phyloP scores from a whole-genome alignment of 2,329 filamentous ascomycete genomes.

The Neofusicoccum sp. region DNA sequence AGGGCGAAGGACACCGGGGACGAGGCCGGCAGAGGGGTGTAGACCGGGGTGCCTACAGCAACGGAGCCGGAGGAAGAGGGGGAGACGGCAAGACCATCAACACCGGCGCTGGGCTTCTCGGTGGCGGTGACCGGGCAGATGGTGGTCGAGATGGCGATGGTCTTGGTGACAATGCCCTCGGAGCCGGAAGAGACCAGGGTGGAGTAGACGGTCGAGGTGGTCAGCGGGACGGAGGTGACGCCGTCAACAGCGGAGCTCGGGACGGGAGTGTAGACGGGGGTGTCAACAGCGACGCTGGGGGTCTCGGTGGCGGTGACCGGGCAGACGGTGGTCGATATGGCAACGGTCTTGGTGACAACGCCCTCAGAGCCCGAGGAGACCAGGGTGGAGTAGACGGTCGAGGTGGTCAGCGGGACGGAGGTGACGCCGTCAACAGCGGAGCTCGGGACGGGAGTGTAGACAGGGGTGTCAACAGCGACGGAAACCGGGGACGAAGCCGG shows the following conservation, averaged over 20 bases:
- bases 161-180: not conserved
- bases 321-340: conserved; percentile 4
- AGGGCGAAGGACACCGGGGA: not conserved
- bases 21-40: not conserved
- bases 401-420: not conserved
- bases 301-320: not conserved
- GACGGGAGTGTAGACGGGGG: not conserved
- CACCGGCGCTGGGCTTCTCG: not conserved
- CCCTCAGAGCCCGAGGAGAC: not conserved
- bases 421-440: not conserved
- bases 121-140: conserved; percentile 9
- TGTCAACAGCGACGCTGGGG: not conserved
- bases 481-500: not conserved
- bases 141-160: not conserved
- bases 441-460: not conserved
- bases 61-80: not conserved
- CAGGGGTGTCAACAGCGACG: not conserved
- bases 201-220: not conserved
- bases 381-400: not conserved
- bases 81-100: not conserved
- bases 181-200: not conserved
- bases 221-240: not conserved
- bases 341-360: not conserved
- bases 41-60: conserved; percentile 7
- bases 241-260: not conserved